Evolutionary conservation across 371 early-diverging fungal genomes (phyloP).

Genomic region (Batrachochytrium dendrobatidis): DNA sequence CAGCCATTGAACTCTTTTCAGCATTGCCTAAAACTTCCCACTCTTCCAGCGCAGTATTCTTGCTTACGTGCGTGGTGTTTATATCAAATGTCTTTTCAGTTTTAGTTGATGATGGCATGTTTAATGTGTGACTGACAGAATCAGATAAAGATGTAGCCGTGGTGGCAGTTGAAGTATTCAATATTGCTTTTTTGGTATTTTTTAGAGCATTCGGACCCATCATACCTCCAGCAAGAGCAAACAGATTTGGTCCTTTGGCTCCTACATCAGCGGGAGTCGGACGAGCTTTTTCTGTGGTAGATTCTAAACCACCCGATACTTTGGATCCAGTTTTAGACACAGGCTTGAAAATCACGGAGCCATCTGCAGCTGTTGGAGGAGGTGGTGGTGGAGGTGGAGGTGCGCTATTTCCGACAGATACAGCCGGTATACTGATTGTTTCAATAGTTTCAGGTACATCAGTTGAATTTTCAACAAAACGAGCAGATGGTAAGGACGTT

Average conservation of each 20-base stretch:
- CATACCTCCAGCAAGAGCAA: slow-evolving; percentile 9
- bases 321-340: slow-evolving; percentile 4
- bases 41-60: no score
- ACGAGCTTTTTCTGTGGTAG: slow-evolving; percentile 22
- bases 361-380: slow-evolving; percentile 23
- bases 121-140: no score
- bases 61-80: no score
- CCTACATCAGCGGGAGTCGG: slow-evolving; percentile 29
- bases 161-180: slow-evolving; percentile 10
- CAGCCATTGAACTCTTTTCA: no score
- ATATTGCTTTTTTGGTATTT: no score
- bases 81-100: no score
- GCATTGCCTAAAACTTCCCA: background rate
- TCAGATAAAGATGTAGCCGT: slow-evolving; percentile 12
- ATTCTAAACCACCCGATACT: background rate
- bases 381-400: slow-evolving; percentile 22
- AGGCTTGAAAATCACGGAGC: slow-evolving; percentile 8
- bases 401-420: background rate
- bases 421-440: background rate
- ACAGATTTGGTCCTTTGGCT: slow-evolving; percentile 18
- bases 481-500: no score
- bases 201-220: no score
- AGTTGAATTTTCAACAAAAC: no score
- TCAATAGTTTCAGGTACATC: no score
- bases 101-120: no score